Evolutionary conservation across 2,329 filamentous ascomycete species (phyloP).

Genomic region (Lecanicillium sp.): DNA sequence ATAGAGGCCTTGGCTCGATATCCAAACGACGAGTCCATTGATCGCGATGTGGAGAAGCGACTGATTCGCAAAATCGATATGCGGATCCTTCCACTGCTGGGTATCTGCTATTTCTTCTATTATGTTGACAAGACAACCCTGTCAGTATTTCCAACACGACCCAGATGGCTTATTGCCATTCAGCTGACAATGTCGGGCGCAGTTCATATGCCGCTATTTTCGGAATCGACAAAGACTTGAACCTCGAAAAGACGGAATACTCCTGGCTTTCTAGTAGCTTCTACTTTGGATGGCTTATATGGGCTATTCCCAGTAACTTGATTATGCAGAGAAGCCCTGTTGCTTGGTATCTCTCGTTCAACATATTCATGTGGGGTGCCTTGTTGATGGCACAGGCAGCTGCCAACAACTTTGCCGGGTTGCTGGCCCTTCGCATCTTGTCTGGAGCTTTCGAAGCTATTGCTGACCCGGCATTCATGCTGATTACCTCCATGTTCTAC

Average conservation of each 20-base stretch:
- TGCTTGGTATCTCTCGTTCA: conserved; percentile 28
- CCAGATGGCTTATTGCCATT: no score
- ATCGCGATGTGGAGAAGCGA: conserved; percentile 21
- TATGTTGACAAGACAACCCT: conserved; percentile 42
- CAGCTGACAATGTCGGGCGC: neutral
- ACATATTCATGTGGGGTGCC: conserved; percentile 48
- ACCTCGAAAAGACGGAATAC: conserved; percentile 49
- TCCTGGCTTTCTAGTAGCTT: conserved; percentile 30
- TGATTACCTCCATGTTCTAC: conserved; percentile 59
- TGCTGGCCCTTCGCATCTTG: conserved; percentile 48
- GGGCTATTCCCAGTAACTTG: conserved; percentile 23
- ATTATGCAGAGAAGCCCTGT: conserved; percentile 24
- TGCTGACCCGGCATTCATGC: conserved; percentile 42
- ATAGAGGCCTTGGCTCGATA: conserved; percentile 25
- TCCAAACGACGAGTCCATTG: conserved; percentile 28
- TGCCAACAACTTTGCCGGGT: conserved; percentile 44
- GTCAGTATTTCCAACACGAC: conserved; percentile 1
- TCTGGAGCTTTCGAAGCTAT: conserved; percentile 57
- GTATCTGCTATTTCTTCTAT: conserved; percentile 33
- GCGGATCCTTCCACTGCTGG: conserved; percentile 27
- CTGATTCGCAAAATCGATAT: conserved; percentile 28
- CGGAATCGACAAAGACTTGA: conserved; percentile 49
- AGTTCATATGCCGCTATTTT: conserved; percentile 56
- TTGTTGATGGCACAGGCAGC: conserved; percentile 42
- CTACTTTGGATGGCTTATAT: conserved; percentile 30